Base-by-base conservation (phyloP, 2,329 filamentous ascomycete genomes). In the Fusarium verrucosum region DNA sequence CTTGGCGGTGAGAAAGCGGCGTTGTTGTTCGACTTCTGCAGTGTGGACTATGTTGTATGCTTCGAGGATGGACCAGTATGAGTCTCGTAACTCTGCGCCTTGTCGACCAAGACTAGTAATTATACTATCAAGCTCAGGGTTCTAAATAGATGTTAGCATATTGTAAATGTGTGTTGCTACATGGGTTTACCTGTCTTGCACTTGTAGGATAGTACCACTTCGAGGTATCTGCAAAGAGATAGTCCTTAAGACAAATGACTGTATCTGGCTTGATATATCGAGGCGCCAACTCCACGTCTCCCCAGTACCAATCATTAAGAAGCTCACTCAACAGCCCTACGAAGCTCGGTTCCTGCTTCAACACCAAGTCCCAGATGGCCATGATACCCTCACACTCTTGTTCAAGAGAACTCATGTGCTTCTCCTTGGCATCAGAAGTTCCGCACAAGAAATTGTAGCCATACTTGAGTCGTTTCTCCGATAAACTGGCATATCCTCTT, bases 141-240 rank as follows among this genome's bases (percentile, higher is more conserved):
- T 45, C 56, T 68, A 8, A 10, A 13, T 3, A n/a, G 33, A 25
- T 14, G 3, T 37, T 36, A 45, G 52, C 3, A 9, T n/a, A 17
- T 22, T 10, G 38, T 2, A 16, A 20, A n/a, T 8, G 8, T 6
- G 5, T 5, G 22, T 13, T 5, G 17, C 33, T 19, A 1, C 13
- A 16, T 25, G 19, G 10, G 19, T 32, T 20, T 51, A 37, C 57
- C 11, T 44, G 42, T 54, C 49, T 25, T 17, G 26, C 17, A 23
- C 16, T 41, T 3, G 46, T 42, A 4, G 61, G 61, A 32, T 58
- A 55, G 17, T 68, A 65, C 65, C 64, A 63, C 32, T 42, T 62
- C 5, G 37, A 38, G 3, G 26, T 17, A 26, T 67, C 47, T 3
- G 22, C 22, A 6, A 57, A 44, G 0, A 68, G 40, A 33, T 65